A percentile compares a stretch with the other conserved stretches of the same genome.
Evolutionary conservation across 2,329 filamentous ascomycete species (phyloP).

Genomic region (Rosellinia necatrix): DNA sequence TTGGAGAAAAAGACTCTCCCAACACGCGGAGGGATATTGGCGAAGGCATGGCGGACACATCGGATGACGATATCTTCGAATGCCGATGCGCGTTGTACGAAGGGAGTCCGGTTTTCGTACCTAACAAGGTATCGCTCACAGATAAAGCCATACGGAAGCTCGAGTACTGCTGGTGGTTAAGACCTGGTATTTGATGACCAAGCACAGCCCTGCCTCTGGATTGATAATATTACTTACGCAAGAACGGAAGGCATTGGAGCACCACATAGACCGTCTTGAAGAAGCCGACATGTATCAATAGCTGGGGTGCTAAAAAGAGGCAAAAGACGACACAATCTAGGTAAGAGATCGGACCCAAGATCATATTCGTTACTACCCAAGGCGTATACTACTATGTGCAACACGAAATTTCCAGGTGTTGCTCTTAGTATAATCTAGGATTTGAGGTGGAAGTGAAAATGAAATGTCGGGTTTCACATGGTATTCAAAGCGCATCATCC

Average conservation of each 20-base stretch:
- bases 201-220: background rate
- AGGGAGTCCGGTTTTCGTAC: conserved; percentile 56
- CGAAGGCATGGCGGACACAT: conserved; percentile 79
- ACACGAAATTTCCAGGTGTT: background rate
- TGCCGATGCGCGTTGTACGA: conserved; percentile 69
- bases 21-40: conserved; percentile 68
- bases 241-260: conserved; percentile 68
- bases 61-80: conserved; percentile 80
- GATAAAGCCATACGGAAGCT: conserved; percentile 63
- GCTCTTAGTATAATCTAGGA: background rate
- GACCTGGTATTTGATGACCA: background rate
- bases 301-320: conserved; percentile 70
- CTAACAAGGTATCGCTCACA: conserved; percentile 58
- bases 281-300: conserved; percentile 70
- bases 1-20: conserved; percentile 80
- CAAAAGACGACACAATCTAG: conserved; percentile 77
- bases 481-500: background rate
- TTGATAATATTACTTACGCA: conserved; percentile 54
- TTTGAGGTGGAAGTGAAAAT: background rate
- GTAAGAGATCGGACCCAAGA: conserved; percentile 74
- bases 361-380: conserved; percentile 54
- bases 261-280: conserved; percentile 61
- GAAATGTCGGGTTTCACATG: background rate
- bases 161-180: conserved; percentile 50
- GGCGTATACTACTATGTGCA: too few species aligned